Percentiles rank a stretch among this genome's conserved stretches.
Conservation (phyloP, 352 stramenopile species). For the Phytopythium sindhum region DNA sequence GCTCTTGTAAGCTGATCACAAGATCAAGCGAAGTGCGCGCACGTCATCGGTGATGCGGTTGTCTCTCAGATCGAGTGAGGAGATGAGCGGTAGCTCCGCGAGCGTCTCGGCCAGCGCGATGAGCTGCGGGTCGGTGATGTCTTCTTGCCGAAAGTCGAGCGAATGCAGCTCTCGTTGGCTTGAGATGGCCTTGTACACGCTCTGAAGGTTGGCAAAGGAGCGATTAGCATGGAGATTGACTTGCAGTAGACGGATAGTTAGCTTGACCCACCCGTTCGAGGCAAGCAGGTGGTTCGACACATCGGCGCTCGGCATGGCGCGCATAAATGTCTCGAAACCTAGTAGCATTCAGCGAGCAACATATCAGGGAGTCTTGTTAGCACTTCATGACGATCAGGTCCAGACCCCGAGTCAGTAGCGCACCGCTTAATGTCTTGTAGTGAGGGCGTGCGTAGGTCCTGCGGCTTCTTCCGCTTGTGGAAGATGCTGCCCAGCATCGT, state of each 20-base stretch:
- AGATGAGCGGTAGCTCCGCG: slow-evolving; percentile 74
- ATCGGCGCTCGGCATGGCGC: slow-evolving; percentile 46
- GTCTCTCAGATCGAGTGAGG: slow-evolving; percentile 68
- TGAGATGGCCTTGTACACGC: slow-evolving; percentile 84
- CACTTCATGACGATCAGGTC: background rate
- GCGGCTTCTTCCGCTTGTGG: slow-evolving; percentile 77
- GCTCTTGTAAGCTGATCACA: background rate
- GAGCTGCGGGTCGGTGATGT: slow-evolving; percentile 75
- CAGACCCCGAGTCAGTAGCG: background rate
- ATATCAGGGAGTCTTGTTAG: background rate
- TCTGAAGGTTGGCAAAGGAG: slow-evolving; percentile 22
- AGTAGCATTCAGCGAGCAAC: background rate
- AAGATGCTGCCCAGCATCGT: slow-evolving; percentile 76
- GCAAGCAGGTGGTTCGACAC: slow-evolving; percentile 64
- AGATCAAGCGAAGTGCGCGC: slow-evolving; percentile 3
- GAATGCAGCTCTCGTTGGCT: slow-evolving; percentile 73
- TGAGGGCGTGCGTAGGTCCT: slow-evolving; percentile 67
- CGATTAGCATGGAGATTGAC: background rate
- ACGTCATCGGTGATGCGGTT: slow-evolving; percentile 82
- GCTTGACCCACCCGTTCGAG: slow-evolving; percentile 47
- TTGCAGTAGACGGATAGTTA: background rate
- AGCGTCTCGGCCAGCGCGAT: slow-evolving; percentile 76
- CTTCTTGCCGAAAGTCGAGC: slow-evolving; percentile 74
- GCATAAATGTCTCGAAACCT: slow-evolving; percentile 75
- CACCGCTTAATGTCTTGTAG: slow-evolving; percentile 78